Evolutionary conservation across 2,329 filamentous ascomycete genomes (phyloP).

Genomic region (Apiospora rasikravindrae): DNA sequence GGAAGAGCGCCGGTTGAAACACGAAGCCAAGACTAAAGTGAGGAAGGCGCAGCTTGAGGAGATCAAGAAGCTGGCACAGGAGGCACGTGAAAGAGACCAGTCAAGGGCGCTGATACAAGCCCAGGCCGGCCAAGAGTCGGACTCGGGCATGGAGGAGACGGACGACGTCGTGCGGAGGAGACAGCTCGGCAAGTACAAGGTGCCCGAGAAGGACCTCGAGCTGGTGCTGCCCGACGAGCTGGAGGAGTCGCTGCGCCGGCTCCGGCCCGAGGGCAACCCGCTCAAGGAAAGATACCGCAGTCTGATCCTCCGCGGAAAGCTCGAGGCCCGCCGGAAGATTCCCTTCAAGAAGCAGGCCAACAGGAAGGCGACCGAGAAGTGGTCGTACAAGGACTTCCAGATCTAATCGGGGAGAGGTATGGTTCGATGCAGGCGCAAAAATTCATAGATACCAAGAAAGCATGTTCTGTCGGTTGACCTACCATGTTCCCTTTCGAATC

Average conservation of each 20-base stretch:
- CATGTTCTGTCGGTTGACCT: background rate
- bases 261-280: conserved; percentile 96
- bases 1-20: conserved; percentile 76
- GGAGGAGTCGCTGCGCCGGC: conserved; percentile 77
- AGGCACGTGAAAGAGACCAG: conserved; percentile 63
- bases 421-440: background rate
- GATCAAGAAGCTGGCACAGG: conserved; percentile 72
- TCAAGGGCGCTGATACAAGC: conserved; percentile 43
- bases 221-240: conserved; percentile 83
- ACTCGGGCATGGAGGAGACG: conserved; percentile 62
- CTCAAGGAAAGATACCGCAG: conserved; percentile 91
- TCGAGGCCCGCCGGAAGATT: conserved; percentile 81
- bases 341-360: conserved; percentile 83
- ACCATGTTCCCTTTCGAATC: too few relatives aligned
- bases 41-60: conserved; percentile 73
- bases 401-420: conserved; percentile 38
- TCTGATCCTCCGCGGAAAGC: conserved; percentile 84
- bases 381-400: conserved; percentile 94
- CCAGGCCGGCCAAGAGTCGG: conserved; percentile 45
- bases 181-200: conserved; percentile 73
- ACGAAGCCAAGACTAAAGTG: conserved; percentile 76
- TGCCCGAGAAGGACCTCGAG: conserved; percentile 82
- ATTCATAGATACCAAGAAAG: conserved; percentile 14
- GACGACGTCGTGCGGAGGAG: conserved; percentile 71
- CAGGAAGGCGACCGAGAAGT: conserved; percentile 89